Percentiles rank a stretch among this genome's conserved stretches.
Conservation (phyloP, 208 protist genomes). For the Trichomonas vaginalis region DNA sequence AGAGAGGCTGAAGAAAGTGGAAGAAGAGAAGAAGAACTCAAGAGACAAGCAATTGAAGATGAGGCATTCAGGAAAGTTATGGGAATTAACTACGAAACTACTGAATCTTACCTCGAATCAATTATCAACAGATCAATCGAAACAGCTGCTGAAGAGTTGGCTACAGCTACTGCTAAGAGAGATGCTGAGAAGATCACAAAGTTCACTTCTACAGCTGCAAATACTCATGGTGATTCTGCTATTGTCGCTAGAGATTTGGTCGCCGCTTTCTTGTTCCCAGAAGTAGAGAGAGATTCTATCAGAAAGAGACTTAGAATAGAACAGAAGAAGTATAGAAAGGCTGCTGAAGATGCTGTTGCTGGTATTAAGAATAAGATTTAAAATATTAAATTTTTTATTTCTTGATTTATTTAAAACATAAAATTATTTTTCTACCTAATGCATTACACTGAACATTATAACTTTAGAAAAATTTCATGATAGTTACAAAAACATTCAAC, state of each 20-base stretch:
- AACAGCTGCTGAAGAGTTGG: background rate
- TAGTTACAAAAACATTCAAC: too few species aligned
- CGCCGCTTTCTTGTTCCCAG: constrained; percentile 11
- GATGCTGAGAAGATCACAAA: constrained; percentile 18
- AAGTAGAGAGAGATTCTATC: background rate
- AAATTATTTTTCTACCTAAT: too few species aligned
- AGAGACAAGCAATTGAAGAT: background rate
- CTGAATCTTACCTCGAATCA: background rate
- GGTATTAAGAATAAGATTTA: background rate
- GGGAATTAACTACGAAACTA: constrained; percentile 2
- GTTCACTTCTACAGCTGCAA: background rate
- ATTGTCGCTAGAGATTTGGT: background rate
- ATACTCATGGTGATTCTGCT: background rate
- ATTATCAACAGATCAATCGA: constrained; percentile 8
- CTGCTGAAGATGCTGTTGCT: background rate
- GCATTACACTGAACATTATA: too few species aligned
- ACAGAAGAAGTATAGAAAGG: background rate
- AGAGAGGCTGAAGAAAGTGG: constrained; percentile 12
- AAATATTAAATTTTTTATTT: background rate
- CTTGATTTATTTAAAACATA: background rate
- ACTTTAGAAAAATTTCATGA: too few species aligned
- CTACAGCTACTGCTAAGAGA: background rate
- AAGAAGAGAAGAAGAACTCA: constrained; percentile 17
- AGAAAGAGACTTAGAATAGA: constrained; percentile 9
- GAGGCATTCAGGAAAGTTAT: background rate